Evolutionary conservation across 768 basidiomycete species (phyloP).

Genomic region (Phaeotremella fagi): DNA sequence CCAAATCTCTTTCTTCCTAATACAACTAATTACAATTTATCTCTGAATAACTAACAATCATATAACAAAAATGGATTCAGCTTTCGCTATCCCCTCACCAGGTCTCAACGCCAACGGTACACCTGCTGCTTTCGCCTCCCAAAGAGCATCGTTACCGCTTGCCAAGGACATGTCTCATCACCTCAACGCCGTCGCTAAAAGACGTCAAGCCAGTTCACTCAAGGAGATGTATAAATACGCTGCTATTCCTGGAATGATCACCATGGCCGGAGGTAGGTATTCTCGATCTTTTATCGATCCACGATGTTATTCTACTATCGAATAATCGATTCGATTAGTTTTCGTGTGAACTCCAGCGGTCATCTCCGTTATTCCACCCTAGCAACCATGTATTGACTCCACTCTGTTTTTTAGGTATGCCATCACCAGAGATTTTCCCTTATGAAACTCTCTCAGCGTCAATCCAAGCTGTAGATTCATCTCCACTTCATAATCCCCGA

Average conservation of each 20-base stretch:
- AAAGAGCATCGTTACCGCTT: conserved; percentile 25
- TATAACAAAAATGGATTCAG: conserved; percentile 42
- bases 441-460: conserved; percentile 61
- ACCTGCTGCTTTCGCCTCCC: neutral
- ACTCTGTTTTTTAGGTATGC: conserved; percentile 56
- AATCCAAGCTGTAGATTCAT: conserved; percentile 55
- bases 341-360: neutral
- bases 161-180: conserved; percentile 69
- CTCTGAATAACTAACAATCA: too few relatives aligned
- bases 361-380: neutral
- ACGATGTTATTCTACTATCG: neutral
- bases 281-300: neutral
- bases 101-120: neutral
- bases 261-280: conserved; percentile 63
- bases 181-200: conserved; percentile 57
- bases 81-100: conserved; percentile 25
- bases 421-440: conserved; percentile 60
- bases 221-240: conserved; percentile 65
- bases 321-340: neutral
- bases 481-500: conserved; percentile 51
- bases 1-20: neutral
- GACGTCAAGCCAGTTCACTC: conserved; percentile 57
- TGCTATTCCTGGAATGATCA: conserved; percentile 52
- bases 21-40: too few relatives aligned
- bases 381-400: conserved; percentile 4